Conservation (phyloP, 768 basidiomycete genomes). For the Pleurotus platypus region DNA sequence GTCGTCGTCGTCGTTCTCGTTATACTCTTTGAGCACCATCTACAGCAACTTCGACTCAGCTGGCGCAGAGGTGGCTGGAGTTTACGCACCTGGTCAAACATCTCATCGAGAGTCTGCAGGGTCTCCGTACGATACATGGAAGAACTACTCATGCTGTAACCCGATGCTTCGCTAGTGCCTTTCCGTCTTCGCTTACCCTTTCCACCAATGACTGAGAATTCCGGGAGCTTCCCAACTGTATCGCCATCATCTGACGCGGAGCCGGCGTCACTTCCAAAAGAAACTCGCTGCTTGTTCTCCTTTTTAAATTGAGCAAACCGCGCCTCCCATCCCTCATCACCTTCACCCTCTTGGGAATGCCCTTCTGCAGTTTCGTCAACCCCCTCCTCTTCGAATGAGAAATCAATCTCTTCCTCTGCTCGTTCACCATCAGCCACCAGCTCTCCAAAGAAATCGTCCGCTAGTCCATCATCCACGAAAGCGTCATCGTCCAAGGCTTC, state of each 20-base stretch:
- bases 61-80: background rate
- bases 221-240: slow-evolving; percentile 72
- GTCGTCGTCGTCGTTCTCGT: slow-evolving; percentile 42
- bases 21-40: slow-evolving; percentile 83
- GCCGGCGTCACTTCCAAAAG: slow-evolving; percentile 44
- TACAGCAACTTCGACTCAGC: slow-evolving; percentile 17
- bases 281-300: slow-evolving; percentile 26
- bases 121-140: slow-evolving; percentile 93
- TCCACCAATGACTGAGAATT: slow-evolving; percentile 75
- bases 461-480: slow-evolving; percentile 76
- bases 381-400: slow-evolving; percentile 62
- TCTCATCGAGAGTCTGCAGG: slow-evolving; percentile 84
- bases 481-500: slow-evolving; percentile 96
- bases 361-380: slow-evolving; percentile 24
- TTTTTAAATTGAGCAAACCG: slow-evolving; percentile 79
- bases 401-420: slow-evolving; percentile 53
- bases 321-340: slow-evolving; percentile 62
- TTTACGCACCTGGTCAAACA: slow-evolving; percentile 80
- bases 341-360: slow-evolving; percentile 13
- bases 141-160: slow-evolving; percentile 96
- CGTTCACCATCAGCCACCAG: slow-evolving; percentile 73
- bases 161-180: slow-evolving; percentile 81
- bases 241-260: slow-evolving; percentile 72
- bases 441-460: slow-evolving; percentile 75
- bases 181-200: slow-evolving; percentile 67